Evolutionary conservation across 1,284 basidiomycete genomes (phyloP), one percentile per base, ranked within the genome.

Genomic region (Paramarasmius palmivorus): DNA sequence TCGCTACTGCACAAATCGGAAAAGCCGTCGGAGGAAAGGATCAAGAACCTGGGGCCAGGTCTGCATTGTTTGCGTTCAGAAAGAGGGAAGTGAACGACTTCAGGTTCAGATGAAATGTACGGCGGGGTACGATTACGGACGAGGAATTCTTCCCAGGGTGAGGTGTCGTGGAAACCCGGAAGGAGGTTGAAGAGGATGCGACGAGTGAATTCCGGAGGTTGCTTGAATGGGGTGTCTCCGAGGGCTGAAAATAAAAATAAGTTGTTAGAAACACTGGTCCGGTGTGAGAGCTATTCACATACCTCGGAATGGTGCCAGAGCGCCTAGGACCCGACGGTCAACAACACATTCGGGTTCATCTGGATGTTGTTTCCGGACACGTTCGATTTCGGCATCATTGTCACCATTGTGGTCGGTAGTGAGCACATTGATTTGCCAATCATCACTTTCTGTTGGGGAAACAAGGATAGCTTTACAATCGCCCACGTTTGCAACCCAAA

Each of bases 401-500:
- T 77, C 75, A 0, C 83, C 86, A 52, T 89, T 89, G 66, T 89
- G 86, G 48, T 71, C 74, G 25, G 71, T 73, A 12, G 84, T 87
- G 51, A 90, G 64, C 2, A 76, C 61, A 41, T 84, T 77, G 10
- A 83, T 70, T 51, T 73, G 69, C 81, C 83, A 86, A 23, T 74
- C 71, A 7, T 74, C 75, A 23, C 62, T 62, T 25, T 65, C 66
- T 20, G 68, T 72, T 58, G 76, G 75, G 2, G 78, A 74, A 22
- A 83, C 76, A 63, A 86, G 71, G 37, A 79, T 72, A 50, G 84
- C 86, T 72, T 86, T 82, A 64, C 86, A 88, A 62, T 89, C 86
- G 4, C 86, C 86, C 14, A 88, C 70, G 59, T 87, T 88, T 0
- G 86, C 87, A 29, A 88, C 69, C 85, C 87, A 89, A 12, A 89